phyloP scores from a whole-genome alignment of 371 early-diverging fungal genomes.

The Lichtheimia hyalospora region DNA sequence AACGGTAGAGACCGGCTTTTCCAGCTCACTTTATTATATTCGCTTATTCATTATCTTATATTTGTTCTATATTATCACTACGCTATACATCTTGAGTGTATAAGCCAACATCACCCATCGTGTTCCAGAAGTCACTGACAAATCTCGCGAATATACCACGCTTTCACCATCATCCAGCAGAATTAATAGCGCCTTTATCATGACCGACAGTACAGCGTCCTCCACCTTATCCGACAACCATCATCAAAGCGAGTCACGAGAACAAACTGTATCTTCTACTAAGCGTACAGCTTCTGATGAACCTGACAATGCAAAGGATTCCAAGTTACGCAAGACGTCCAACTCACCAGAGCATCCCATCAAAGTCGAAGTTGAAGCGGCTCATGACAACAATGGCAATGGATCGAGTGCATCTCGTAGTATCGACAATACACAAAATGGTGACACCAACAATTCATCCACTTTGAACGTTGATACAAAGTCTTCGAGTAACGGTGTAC shows the following conservation, averaged over 20 bases:
- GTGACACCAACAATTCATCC: neutral
- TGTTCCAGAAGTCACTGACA: neutral
- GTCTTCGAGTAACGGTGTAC: neutral
- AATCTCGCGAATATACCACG: neutral
- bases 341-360: neutral
- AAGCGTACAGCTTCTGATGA: conserved; percentile 19
- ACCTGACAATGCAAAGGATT: conserved; percentile 15
- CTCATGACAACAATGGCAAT: conserved; percentile 1
- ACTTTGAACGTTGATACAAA: neutral
- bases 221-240: neutral
- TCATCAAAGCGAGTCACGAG: conserved; percentile 17
- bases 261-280: neutral
- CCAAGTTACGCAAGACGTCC: conserved; percentile 19
- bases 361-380: neutral
- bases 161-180: neutral
- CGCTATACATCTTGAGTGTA: neutral
- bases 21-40: neutral
- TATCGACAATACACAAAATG: neutral
- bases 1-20: neutral
- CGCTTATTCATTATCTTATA: neutral
- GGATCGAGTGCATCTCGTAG: neutral
- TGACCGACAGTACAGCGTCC: neutral
- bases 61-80: neutral
- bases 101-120: conserved; percentile 2
- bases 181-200: conserved; percentile 1